Base-by-base conservation (phyloP, 768 basidiomycete genomes). In the Basidioascus undulatus region DNA sequence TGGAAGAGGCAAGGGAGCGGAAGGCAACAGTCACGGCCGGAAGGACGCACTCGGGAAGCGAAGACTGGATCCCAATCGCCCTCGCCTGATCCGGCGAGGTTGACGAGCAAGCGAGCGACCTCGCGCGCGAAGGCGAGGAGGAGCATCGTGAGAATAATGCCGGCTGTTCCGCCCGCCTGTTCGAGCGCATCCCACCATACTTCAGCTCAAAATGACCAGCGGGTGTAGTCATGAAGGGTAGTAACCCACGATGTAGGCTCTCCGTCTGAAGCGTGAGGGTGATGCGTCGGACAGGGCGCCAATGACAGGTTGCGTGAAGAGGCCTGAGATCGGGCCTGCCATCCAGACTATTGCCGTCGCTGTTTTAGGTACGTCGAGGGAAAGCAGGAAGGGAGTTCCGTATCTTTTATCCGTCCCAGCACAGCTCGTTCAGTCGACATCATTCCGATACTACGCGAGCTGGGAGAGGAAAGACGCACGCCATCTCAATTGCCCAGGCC, bases 221-320 rank as follows among this genome's bases (percentile, higher is more conserved):
- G n/a, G n/a, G n/a, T n/a, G n/a, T n/a, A n/a, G n/a, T n/a, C n/a
- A n/a, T n/a, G n/a, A n/a, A n/a, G n/a, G n/a, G n/a, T n/a, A n/a
- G n/a, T 84, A 83, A 9, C 72, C 60, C 12, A 74, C 62, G 45
- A 94, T 71, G 87, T 87, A 94, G 57, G 77, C 84, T 47, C 87
- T 68, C 41, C 87, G 68, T 38, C 87, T 71, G 56, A 81, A 94
- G 56, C 74, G 76, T 13, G 86, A 92, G 4, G 69, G 65, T 4
- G 87, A 92, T 37, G 82, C 77, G 58, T 94, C 87, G n/a, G 87
- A 92, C 53, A 94, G 71, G 9, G 87, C 87, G 47, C 82, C 82
- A 50, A 94, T 94, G 41, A 94, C 67, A 21, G 87, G 87, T 56
- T 94, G 87, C 6, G 86, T 84, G 39, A 92, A 65, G 36, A 94